Evolutionary conservation across 352 stramenopile genomes (phyloP).

Genomic region (Phytopythium cucurbitacearum): DNA sequence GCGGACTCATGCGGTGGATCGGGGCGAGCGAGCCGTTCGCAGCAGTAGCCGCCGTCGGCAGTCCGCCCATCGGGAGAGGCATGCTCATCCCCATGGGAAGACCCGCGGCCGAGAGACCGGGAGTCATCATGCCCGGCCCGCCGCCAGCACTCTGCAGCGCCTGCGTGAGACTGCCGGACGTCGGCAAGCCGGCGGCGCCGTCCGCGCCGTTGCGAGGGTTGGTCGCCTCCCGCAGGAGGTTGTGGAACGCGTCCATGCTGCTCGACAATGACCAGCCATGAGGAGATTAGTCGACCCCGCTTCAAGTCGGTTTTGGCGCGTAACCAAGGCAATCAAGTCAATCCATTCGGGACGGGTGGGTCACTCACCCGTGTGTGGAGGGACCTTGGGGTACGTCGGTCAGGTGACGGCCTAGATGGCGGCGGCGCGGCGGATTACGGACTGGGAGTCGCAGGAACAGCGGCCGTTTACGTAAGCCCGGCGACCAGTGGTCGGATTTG

Average conservation of each 20-base stretch:
- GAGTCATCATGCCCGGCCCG: slow-evolving; percentile 36
- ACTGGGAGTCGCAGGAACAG: background rate
- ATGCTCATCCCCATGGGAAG: slow-evolving; percentile 68
- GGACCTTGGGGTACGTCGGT: background rate
- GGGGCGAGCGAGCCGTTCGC: slow-evolving; percentile 31
- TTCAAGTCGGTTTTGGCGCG: no score
- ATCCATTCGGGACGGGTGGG: no score
- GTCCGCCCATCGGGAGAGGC: slow-evolving; percentile 42
- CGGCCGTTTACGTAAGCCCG: slow-evolving; percentile 40
- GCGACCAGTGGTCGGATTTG: slow-evolving; percentile 18
- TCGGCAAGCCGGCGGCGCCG: slow-evolving; percentile 13
- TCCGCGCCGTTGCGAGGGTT: slow-evolving; percentile 38
- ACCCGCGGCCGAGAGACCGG: slow-evolving; percentile 23
- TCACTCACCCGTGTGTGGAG: background rate
- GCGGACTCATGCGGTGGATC: slow-evolving; percentile 71
- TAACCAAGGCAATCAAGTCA: no score
- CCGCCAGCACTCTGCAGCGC: slow-evolving; percentile 27
- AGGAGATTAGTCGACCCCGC: background rate
- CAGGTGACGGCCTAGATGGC: slow-evolving; percentile 1
- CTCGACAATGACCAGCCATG: background rate
- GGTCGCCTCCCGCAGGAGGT: slow-evolving; percentile 62
- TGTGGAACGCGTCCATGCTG: slow-evolving; percentile 76
- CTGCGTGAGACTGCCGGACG: slow-evolving; percentile 28
- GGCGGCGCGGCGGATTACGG: slow-evolving; percentile 30
- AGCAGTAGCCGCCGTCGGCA: slow-evolving; percentile 18